Conservation (phyloP, 2,329 filamentous ascomycete genomes). For the Mollisia scopiformis region DNA sequence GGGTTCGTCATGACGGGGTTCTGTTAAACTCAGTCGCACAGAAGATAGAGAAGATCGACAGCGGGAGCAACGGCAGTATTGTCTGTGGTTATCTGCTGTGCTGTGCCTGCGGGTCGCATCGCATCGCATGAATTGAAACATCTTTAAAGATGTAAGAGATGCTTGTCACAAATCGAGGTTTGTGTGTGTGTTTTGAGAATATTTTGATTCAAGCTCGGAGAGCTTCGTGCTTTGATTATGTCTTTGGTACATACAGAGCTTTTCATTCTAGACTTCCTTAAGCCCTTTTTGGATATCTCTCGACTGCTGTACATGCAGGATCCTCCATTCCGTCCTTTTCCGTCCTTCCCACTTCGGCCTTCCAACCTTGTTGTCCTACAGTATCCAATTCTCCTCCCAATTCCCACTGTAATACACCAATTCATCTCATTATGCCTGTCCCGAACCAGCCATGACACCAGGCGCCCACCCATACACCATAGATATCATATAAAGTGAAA, state of each 20-base stretch:
- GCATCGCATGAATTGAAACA: background rate
- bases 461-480: background rate
- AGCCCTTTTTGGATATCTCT: background rate
- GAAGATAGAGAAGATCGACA: no score
- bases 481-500: constrained; percentile 3
- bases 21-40: no score
- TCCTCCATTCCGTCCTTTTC: background rate
- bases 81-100: background rate
- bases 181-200: background rate
- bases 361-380: background rate
- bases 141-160: background rate
- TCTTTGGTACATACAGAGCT: background rate
- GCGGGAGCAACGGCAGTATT: no score
- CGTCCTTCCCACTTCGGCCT: background rate
- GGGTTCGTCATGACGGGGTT: no score
- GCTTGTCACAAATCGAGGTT: background rate
- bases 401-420: background rate
- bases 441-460: constrained; percentile 13
- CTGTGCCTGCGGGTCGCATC: background rate
- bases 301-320: background rate
- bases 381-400: background rate
- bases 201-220: background rate
- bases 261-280: background rate
- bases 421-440: constrained; percentile 2
- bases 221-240: background rate